Evolutionary conservation across 768 basidiomycete genomes (phyloP).

Genomic region (Tephrocybe sp.): DNA sequence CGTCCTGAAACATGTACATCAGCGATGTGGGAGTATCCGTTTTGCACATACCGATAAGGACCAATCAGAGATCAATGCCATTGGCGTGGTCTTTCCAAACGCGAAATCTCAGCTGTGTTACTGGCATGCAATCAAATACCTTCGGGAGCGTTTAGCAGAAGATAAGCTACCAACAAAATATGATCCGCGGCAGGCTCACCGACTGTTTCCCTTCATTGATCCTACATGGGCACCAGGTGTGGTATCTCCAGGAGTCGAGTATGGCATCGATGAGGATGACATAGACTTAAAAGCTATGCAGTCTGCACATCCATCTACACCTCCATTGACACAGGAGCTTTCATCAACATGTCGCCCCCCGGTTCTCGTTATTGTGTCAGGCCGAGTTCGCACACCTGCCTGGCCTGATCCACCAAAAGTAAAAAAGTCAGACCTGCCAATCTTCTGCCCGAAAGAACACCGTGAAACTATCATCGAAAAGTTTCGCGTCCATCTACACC

Average conservation of each 20-base stretch:
- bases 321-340: not conserved
- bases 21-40: conserved; percentile 18
- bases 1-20: conserved; percentile 14
- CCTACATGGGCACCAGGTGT: conserved; percentile 23
- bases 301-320: not conserved
- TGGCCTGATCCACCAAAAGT: conserved; percentile 18
- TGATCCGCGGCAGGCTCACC: conserved; percentile 15
- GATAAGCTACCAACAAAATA: conserved; percentile 21
- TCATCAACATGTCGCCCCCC: conserved; percentile 10
- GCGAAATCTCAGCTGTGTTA: conserved; percentile 33
- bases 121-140: conserved; percentile 28
- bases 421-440: not conserved
- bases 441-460: not conserved
- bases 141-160: conserved; percentile 22
- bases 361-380: conserved; percentile 10
- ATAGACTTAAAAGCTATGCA: conserved; percentile 9
- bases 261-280: conserved; percentile 12
- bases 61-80: conserved; percentile 26
- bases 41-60: conserved; percentile 27
- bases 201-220: conserved; percentile 22
- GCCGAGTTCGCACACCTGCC: conserved; percentile 9
- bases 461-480: not conserved
- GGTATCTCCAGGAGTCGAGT: conserved; percentile 2
- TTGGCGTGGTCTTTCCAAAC: conserved; percentile 14
- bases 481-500: not conserved